phyloP scores from a whole-genome alignment of 331 rosid genomes.

The Acacia concinna region DNA sequence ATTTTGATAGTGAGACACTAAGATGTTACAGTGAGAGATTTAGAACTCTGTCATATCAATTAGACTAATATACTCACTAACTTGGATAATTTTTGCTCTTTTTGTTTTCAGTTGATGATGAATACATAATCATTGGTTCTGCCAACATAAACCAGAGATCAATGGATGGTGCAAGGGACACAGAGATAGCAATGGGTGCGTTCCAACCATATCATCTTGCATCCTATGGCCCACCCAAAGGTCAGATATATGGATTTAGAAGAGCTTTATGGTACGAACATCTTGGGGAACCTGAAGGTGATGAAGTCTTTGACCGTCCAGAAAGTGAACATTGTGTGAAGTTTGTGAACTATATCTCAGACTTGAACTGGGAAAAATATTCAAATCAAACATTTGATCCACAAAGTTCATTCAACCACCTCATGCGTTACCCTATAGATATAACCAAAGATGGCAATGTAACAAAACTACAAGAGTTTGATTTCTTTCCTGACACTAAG shows the following conservation, averaged over 20 bases:
- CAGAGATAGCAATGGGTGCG: conserved; percentile 92
- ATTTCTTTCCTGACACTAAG: conserved; percentile 59
- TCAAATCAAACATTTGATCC: background rate
- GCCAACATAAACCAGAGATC: conserved; percentile 93
- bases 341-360: conserved; percentile 27
- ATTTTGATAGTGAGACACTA: no score
- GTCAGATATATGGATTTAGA: conserved; percentile 56
- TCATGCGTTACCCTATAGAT: conserved; percentile 56
- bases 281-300: conserved; percentile 28
- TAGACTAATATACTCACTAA: background rate
- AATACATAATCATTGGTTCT: conserved; percentile 87
- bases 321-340: conserved; percentile 36
- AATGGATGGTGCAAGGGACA: conserved; percentile 92
- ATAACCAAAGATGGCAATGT: conserved; percentile 35
- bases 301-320: conserved; percentile 27
- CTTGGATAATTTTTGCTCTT: background rate
- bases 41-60: no score
- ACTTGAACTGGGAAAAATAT: conserved; percentile 42
- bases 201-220: conserved; percentile 60
- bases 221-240: conserved; percentile 22
- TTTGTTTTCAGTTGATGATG: conserved; percentile 79
- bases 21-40: no score
- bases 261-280: conserved; percentile 75
- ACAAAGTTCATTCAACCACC: conserved; percentile 17
- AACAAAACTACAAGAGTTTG: conserved; percentile 33